Evolutionary conservation across 768 basidiomycete genomes (phyloP), one percentile per base, ranked within the genome.

Genomic region (Cubamyces lactineus): DNA sequence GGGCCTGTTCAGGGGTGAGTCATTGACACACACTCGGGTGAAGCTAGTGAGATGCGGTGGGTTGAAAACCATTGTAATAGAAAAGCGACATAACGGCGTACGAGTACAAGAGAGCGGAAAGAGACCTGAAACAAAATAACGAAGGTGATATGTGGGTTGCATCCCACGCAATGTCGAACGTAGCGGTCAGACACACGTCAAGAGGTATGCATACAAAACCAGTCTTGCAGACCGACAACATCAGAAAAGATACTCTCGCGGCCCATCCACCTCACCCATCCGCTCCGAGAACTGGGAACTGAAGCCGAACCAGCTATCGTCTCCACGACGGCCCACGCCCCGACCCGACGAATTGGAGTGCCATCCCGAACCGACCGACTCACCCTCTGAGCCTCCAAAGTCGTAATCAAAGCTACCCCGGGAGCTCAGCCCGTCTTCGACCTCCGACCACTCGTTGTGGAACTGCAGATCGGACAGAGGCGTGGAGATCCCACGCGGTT

Each of bases 201-300:
- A 5, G 21, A 46, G 24, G 19, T 21, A 23, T 9, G 45, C 9
- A 19, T 8, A 12, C 21, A 2, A 46, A 19, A 23, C 12, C 1
- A 43, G 4, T n/a, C 42, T n/a, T 4, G 15, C 16, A 43, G 17
- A 17, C 23, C 45, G 11, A 19, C 21, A 13, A 23, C 11, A 19
- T 67, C 49, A 70, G 43, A 71, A 71, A 57, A 72, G 30, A 21
- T 58, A 61, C 49, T 70, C 71, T 21, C 59, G 60, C 12, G 70
- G 68, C 13, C 57, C 65, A n/a, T 63, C 68, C 26, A 54, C 64
- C 12, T n/a, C 47, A 1, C 49, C n/a, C 64, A 70, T 65, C 56
- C 66, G 66, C 50, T 63, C 69, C 57, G 66, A 64, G 65, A 79
- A 79, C 15, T 73, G 68, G 3, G 79, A 78, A 63, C 80, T 81